phyloP scores from a whole-genome alignment of 257 asterid genomes.

The Anisodus tanguticus region DNA sequence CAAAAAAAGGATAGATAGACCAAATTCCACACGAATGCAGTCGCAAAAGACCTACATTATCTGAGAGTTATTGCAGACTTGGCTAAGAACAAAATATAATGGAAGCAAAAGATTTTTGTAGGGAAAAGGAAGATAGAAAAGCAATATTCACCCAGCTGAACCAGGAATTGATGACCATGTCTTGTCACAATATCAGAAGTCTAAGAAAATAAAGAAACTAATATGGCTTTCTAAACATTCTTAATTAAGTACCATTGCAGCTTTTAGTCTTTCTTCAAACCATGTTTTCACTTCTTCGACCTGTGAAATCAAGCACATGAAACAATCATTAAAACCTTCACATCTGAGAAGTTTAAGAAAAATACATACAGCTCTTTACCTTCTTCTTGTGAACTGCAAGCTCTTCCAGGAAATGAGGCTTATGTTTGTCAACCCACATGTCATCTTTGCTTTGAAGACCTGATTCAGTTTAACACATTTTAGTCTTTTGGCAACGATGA shows the following conservation, averaged over 20 bases:
- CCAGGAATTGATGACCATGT: background rate
- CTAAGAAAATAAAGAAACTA: constrained; percentile 14
- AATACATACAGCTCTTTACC: constrained; percentile 46
- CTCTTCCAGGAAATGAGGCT: constrained; percentile 73
- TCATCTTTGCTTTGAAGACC: constrained; percentile 57
- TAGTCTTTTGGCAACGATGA: constrained; percentile 13
- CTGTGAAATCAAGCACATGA: constrained; percentile 53
- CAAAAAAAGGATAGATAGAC: background rate
- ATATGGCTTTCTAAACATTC: background rate
- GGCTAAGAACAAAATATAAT: background rate
- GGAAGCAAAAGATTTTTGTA: background rate
- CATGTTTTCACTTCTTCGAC: constrained; percentile 84
- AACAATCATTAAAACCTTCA: constrained; percentile 28
- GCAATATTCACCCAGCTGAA: background rate
- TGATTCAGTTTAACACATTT: constrained; percentile 36
- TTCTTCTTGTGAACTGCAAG: constrained; percentile 94
- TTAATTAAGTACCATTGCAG: constrained; percentile 49
- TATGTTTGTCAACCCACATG: constrained; percentile 76
- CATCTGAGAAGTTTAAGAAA: constrained; percentile 9
- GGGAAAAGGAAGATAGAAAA: background rate
- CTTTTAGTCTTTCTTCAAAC: constrained; percentile 73
- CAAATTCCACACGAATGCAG: background rate
- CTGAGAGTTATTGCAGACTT: background rate
- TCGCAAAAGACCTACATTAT: background rate
- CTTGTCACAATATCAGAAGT: constrained; percentile 1